Evolutionary conservation across 176 grass and related monocot genomes (phyloP).

Genomic region (Hyparrhenia diplandra): DNA sequence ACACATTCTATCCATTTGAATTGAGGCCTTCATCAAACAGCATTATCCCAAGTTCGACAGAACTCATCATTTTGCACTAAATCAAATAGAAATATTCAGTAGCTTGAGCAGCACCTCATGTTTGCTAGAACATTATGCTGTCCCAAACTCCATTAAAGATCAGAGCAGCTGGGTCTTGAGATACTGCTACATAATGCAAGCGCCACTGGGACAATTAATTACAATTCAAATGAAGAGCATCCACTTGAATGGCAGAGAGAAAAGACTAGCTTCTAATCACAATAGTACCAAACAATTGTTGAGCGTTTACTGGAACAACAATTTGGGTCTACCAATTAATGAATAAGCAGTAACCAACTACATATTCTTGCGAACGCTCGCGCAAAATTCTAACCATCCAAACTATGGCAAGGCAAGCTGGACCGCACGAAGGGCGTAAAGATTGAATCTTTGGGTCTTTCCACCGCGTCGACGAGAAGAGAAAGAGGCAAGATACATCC

Average conservation of each 20-base stretch:
- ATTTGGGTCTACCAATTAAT: background rate
- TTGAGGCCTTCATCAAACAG: background rate
- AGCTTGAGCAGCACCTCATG: background rate
- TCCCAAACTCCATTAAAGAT: background rate
- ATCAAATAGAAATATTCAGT: conserved; percentile 1
- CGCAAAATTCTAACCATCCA: background rate
- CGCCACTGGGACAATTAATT: background rate
- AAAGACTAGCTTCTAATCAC: background rate
- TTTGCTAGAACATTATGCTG: background rate
- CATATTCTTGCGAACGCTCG: background rate
- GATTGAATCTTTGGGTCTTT: no score
- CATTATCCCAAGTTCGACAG: background rate
- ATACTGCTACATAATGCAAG: background rate
- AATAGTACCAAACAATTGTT: background rate
- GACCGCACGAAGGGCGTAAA: no score
- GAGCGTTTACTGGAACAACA: background rate
- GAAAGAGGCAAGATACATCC: background rate
- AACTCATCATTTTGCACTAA: background rate
- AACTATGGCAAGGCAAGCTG: background rate
- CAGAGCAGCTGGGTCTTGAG: background rate
- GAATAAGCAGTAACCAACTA: background rate
- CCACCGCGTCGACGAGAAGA: no score
- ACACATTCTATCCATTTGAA: background rate
- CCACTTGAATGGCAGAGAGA: background rate
- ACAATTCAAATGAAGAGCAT: background rate